A percentile compares a stretch with the other conserved stretches of the same genome.
Evolutionary conservation across 176 grass and related monocot genomes (phyloP).

Genomic region (Eremochloa ophiuroides): DNA sequence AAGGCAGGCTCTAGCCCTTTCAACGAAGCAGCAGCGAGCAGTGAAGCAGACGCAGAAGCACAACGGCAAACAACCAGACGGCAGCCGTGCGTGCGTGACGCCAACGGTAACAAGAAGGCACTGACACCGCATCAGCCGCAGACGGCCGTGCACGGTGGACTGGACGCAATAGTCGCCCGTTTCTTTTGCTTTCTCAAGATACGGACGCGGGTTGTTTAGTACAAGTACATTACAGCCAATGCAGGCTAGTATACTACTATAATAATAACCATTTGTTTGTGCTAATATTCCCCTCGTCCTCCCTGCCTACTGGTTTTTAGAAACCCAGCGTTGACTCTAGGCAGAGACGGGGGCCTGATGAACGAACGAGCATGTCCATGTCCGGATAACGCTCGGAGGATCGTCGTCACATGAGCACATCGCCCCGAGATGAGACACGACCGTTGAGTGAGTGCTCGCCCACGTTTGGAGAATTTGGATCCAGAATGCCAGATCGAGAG

Average conservation of each 20-base stretch:
- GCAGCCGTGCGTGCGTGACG: not conserved
- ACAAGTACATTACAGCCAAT: not conserved
- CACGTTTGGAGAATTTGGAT: conserved; percentile 25
- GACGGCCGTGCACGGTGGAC: not conserved
- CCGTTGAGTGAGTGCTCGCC: conserved; percentile 18
- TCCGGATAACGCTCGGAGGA: conserved; percentile 44
- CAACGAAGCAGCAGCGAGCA: not conserved
- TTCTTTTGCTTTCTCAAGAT: not conserved
- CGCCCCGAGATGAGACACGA: not conserved
- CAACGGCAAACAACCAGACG: too few relatives aligned
- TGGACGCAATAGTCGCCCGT: not conserved
- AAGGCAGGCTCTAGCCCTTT: conserved; percentile 18
- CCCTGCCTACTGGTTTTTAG: not conserved
- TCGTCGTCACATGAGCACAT: conserved; percentile 30
- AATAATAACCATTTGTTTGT: conserved; percentile 25
- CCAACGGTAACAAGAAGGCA: conserved; percentile 20
- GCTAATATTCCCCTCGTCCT: conserved; percentile 36
- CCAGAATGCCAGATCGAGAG: not conserved
- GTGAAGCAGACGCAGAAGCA: not conserved
- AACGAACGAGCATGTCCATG: conserved; percentile 35
- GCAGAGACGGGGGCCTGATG: not conserved
- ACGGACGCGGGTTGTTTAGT: conserved; percentile 22
- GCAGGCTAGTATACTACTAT: not conserved
- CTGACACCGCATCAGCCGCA: conserved; percentile 1
- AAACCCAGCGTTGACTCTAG: conserved; percentile 12